Percentiles rank a stretch among this genome's conserved stretches.
These are phyloP conservation scores for Phytophthora lateralis DNA, from an alignment of 352 stramenopile genomes.

Conservation along the genomic window DNA sequence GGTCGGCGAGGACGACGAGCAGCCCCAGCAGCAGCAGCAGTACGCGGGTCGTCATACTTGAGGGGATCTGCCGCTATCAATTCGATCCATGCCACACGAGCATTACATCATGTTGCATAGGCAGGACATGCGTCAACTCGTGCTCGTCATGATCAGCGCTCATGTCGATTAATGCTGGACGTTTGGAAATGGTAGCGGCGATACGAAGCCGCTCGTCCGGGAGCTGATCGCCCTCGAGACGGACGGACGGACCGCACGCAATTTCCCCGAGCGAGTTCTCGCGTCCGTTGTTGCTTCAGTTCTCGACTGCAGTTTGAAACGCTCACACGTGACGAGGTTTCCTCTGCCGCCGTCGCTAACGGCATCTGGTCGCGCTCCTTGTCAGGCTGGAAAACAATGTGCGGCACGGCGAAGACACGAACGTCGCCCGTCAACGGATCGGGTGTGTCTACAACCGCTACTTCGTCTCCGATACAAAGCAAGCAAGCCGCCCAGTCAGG, in stretches of 20 bases:
- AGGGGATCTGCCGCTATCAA: background rate
- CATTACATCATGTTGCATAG: background rate
- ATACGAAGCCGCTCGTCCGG: no score
- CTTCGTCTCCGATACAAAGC: no score
- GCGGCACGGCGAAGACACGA: conserved; percentile 9
- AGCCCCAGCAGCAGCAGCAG: conserved; percentile 9
- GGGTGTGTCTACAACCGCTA: background rate
- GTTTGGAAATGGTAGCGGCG: no score
- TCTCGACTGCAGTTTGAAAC: conserved; percentile 22
- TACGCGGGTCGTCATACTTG: conserved; percentile 8
- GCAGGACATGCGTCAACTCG: no score
- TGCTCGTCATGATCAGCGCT: no score
- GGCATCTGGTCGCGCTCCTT: background rate
- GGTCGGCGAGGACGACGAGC: conserved; percentile 6
- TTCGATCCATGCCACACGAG: background rate
- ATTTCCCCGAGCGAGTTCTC: background rate
- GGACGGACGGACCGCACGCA: background rate
- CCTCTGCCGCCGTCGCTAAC: background rate
- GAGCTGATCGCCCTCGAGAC: no score
- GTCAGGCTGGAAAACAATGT: conserved; percentile 1
- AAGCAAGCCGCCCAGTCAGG: background rate
- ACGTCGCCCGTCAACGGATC: background rate
- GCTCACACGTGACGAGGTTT: conserved; percentile 21
- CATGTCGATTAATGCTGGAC: no score
- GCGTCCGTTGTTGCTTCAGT: conserved; percentile 2